Evolutionary conservation across 2,329 filamentous ascomycete genomes (phyloP), one percentile per base, ranked within the genome.

Genomic region (Alternaria panax): DNA sequence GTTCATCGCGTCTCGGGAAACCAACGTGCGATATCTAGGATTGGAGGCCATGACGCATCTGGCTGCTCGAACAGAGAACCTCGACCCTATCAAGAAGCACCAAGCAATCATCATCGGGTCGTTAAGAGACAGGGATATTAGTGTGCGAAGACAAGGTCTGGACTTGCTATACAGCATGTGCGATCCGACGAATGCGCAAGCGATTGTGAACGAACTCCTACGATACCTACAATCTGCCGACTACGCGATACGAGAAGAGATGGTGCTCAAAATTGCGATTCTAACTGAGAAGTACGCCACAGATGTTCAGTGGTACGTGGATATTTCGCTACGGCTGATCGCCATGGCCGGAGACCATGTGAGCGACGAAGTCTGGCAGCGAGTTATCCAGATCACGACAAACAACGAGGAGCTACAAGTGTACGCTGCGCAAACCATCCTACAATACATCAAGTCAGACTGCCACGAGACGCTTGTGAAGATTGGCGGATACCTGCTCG

Each of bases 131-230:
- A 87, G 95, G 59, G 95, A 99, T 78, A 99, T 99, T 72, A 98
- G 94, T 75, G 95, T 99, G 45, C 89, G 96, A 61, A 88, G 95
- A 69, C 98, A 99, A 80, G 95, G 94, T 59, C 85, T 99, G 47
- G 96, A 99, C 80, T 82, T 99, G 56, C 86, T 99, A 32, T 99
- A 99, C 86, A 99, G 95, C 87, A 99, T 99, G 95, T 99, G 96
- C 78, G 95, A 99, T 79, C 87, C 91, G 32, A 90, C 90, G n/a
- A 99, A 99, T 78, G 93, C 95, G 7, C 91, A 92, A 65, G 89
- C 92, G 9, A 96, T 99, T 67, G 95, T 99, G 38, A 90, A 91
- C 60, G 95, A 99, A 80, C 88, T 99, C 51, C 81, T 99, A 53
- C 92, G 94, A 68, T 98, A 97, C 78, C 86, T 99, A 8, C 94